Evolutionary conservation across 1,139 yeast species (phyloP).

Genomic region (Yamadazyma taylorii): DNA sequence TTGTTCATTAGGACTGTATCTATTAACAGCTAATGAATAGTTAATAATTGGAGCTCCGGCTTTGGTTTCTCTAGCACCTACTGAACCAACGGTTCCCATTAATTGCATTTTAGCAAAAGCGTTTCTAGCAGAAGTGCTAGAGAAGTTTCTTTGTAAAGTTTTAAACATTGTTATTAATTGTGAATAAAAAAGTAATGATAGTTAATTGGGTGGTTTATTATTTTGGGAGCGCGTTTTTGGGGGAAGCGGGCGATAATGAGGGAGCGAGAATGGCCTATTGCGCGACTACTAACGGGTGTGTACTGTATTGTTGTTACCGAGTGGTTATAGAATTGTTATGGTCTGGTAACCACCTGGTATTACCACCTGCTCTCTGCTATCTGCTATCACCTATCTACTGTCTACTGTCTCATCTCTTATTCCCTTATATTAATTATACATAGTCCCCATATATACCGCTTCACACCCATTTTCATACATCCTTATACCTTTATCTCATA

Average conservation of each 20-base stretch:
- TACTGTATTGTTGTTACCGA: too few species aligned
- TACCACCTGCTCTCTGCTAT: too few species aligned
- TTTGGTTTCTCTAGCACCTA: constrained; percentile 38
- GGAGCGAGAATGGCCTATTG: too few species aligned
- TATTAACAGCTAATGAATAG: constrained; percentile 47
- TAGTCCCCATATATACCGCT: not conserved
- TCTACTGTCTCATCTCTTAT: too few species aligned
- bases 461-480: not conserved
- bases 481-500: too few species aligned
- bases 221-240: not conserved
- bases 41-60: constrained; percentile 39
- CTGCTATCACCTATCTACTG: too few species aligned
- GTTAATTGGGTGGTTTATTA: not conserved
- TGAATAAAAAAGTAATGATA: not conserved
- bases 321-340: too few species aligned
- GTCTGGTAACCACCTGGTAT: too few species aligned
- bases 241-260: too few species aligned
- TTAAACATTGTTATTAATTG: constrained; percentile 8
- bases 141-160: constrained; percentile 29
- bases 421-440: too few species aligned
- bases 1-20: constrained; percentile 32
- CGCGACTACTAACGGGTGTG: too few species aligned
- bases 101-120: constrained; percentile 46
- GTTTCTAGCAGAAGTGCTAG: constrained; percentile 29
- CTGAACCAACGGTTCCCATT: constrained; percentile 43